A percentile compares a stretch with the other conserved stretches of the same genome.
Conservation (phyloP, 2,329 filamentous ascomycete species). For the Pseudohalonectria lignicola region DNA sequence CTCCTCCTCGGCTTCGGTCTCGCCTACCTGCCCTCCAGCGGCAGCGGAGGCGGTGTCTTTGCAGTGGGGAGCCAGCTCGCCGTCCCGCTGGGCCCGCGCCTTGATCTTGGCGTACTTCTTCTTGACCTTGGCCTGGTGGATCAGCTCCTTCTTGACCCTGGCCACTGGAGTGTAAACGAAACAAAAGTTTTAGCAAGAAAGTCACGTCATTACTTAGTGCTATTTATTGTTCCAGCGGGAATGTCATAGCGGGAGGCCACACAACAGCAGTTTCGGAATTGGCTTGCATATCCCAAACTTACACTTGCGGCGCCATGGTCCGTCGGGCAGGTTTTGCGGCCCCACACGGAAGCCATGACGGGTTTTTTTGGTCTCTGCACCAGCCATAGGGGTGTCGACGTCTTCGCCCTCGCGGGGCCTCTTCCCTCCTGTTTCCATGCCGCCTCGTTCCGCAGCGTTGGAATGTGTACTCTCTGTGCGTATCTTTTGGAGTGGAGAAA, state of each 20-base stretch:
- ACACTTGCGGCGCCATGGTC: slow-evolving; percentile 3
- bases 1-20: background rate
- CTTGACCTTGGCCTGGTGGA: slow-evolving; percentile 86
- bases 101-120: slow-evolving; percentile 88
- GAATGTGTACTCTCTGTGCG: too few relatives aligned
- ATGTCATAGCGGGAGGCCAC: too few relatives aligned
- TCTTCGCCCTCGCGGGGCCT: background rate
- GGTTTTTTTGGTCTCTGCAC: slow-evolving; percentile 35
- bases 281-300: background rate
- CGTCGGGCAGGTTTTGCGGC: slow-evolving; percentile 67
- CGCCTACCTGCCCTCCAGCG: too few relatives aligned
- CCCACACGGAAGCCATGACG: slow-evolving; percentile 75
- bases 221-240: background rate
- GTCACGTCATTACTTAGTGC: too few relatives aligned
- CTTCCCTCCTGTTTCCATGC: background rate
- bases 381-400: slow-evolving; percentile 3
- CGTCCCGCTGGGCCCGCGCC: slow-evolving; percentile 27
- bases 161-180: background rate
- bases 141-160: slow-evolving; percentile 76
- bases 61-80: background rate
- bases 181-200: background rate
- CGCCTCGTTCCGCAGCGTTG: too few relatives aligned
- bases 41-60: too few relatives aligned
- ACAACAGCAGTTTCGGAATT: too few relatives aligned
- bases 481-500: too few relatives aligned